These are phyloP conservation scores for Chlorella sp. DNA, from an alignment of 139 green algal genomes.

Conservation along the genomic window DNA sequence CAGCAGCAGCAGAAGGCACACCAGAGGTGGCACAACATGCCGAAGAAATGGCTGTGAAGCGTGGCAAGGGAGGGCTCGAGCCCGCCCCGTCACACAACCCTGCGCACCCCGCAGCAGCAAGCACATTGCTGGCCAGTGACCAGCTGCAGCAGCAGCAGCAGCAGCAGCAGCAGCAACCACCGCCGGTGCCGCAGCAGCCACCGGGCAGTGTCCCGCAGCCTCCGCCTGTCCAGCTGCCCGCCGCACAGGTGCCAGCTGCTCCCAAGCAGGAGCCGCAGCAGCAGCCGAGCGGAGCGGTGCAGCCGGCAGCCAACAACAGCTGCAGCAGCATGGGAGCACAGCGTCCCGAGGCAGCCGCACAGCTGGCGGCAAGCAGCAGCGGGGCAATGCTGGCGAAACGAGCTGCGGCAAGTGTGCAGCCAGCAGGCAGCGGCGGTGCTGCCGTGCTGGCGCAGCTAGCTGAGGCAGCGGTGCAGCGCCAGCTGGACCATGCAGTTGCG, in stretches of 20 bases:
- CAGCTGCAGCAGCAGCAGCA: not conserved
- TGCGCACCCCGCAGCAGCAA: not conserved
- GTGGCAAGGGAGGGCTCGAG: not conserved
- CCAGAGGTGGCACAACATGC: not conserved
- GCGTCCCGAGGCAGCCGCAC: no score
- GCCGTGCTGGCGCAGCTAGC: not conserved
- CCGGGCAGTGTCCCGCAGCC: no score
- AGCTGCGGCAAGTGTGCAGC: not conserved
- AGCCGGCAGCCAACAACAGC: no score
- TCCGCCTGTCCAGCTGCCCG: no score
- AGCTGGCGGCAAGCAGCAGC: no score
- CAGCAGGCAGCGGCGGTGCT: not conserved
- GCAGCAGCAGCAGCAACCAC: not conserved
- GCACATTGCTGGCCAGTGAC: not conserved
- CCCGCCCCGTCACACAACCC: not conserved
- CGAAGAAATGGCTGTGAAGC: not conserved
- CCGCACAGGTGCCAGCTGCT: no score
- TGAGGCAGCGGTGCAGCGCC: conserved; percentile 1
- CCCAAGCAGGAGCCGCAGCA: no score
- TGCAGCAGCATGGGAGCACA: no score
- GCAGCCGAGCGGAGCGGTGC: no score
- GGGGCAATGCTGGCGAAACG: no score
- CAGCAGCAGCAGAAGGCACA: not conserved
- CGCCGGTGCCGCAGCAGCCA: not conserved
- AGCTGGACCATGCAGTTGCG: not conserved